A percentile compares a stretch with the other conserved stretches of the same genome.
These are phyloP conservation scores for Suillus lakei DNA, from an alignment of 768 basidiomycete genomes.

Conservation along the genomic window DNA sequence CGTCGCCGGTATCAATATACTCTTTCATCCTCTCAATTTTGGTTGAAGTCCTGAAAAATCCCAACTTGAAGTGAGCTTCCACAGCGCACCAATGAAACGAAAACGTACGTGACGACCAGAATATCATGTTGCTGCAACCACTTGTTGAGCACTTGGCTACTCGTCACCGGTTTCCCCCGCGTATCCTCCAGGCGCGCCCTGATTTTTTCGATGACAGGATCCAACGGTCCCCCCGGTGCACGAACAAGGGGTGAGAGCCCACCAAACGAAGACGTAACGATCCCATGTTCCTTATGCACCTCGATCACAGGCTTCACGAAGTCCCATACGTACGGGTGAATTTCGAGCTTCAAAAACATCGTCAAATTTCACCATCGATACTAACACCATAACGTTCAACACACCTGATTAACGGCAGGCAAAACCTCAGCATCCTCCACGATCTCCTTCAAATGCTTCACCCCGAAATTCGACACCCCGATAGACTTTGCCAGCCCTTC, in stretches of 20 bases:
- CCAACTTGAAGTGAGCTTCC: background rate
- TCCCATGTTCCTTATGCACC: conserved; percentile 27
- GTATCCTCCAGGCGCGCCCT: conserved; percentile 19
- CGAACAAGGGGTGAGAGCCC: conserved; percentile 36
- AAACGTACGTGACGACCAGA: conserved; percentile 4
- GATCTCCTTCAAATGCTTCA: conserved; percentile 57
- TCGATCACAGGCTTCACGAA: conserved; percentile 25
- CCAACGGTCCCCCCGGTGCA: conserved; percentile 34
- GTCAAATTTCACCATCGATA: background rate
- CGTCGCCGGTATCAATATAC: background rate
- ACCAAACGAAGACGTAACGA: conserved; percentile 34
- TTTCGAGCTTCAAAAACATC: conserved; percentile 51
- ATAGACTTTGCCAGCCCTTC: conserved; percentile 48
- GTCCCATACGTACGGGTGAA: conserved; percentile 64
- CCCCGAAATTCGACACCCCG: conserved; percentile 73
- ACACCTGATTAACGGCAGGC: conserved; percentile 75
- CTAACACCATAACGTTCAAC: background rate
- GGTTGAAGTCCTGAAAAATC: background rate
- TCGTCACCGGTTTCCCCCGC: conserved; percentile 19
- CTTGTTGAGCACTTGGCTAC: conserved; percentile 21
- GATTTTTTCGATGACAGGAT: conserved; percentile 34
- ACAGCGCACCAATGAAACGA: background rate
- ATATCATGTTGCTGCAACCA: conserved; percentile 19
- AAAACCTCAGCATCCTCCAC: conserved; percentile 54
- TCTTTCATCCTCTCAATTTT: background rate